Conservation (phyloP, 768 basidiomycete species). For the Hemileccinum impolitum region DNA sequence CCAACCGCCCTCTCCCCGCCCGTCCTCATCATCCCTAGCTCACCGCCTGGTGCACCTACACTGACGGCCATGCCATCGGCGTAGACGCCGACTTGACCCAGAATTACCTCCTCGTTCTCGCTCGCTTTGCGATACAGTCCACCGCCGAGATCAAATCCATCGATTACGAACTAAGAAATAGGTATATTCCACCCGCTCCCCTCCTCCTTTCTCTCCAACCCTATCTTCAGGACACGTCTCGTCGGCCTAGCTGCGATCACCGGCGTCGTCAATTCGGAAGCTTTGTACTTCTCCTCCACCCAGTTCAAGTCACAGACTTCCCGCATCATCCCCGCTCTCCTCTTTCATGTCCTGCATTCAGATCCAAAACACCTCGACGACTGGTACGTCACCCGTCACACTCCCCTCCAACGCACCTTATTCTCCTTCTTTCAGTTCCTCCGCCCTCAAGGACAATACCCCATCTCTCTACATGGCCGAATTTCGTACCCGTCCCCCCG, state of each 20-base stretch:
- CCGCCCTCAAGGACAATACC: slow-evolving; percentile 62
- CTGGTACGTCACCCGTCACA: slow-evolving; percentile 45
- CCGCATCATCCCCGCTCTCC: slow-evolving; percentile 66
- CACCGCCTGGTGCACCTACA: slow-evolving; percentile 89
- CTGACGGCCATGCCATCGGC: slow-evolving; percentile 80
- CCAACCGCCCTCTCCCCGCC: neutral
- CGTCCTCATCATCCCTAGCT: slow-evolving; percentile 48
- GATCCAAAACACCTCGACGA: slow-evolving; percentile 57
- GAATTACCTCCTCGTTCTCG: slow-evolving; percentile 67
- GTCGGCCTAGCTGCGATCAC: slow-evolving; percentile 83
- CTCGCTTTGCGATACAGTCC: slow-evolving; percentile 62
- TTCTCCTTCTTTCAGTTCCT: slow-evolving; percentile 41
- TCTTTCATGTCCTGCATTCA: slow-evolving; percentile 64
- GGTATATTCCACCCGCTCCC: slow-evolving; percentile 39
- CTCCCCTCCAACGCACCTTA: neutral
- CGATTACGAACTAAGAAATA: slow-evolving; percentile 72
- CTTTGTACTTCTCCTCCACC: slow-evolving; percentile 65
- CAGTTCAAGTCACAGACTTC: slow-evolving; percentile 74
- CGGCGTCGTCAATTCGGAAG: slow-evolving; percentile 80
- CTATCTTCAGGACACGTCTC: slow-evolving; percentile 63
- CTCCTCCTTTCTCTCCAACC: neutral
- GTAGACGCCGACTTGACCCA: slow-evolving; percentile 67
- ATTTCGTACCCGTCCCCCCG: slow-evolving; percentile 74
- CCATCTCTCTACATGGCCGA: slow-evolving; percentile 79
- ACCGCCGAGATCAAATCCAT: slow-evolving; percentile 41